Evolutionary conservation across 2,329 filamentous ascomycete species (phyloP).

Genomic region (Ceratocystis variospora): DNA sequence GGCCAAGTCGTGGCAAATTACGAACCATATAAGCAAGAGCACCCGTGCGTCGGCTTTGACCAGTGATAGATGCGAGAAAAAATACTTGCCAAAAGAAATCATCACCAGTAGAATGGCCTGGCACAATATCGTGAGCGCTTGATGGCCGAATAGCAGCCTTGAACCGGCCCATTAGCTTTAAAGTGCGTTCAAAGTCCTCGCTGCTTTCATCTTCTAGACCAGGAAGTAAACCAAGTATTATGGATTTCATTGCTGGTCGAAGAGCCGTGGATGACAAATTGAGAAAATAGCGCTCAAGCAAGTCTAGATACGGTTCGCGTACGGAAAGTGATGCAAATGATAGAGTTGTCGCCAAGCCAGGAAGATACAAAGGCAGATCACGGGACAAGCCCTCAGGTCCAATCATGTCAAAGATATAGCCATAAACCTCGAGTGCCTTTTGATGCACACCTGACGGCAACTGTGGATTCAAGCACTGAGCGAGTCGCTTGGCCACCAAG

Average conservation of each 20-base stretch:
- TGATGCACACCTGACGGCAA: constrained; percentile 94
- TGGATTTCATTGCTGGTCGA: constrained; percentile 76
- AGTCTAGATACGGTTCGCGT: constrained; percentile 67
- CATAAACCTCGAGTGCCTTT: constrained; percentile 89
- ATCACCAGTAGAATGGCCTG: constrained; percentile 48
- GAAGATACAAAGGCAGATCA: constrained; percentile 77
- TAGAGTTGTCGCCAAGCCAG: constrained; percentile 74
- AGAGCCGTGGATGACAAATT: constrained; percentile 55
- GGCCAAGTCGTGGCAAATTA: constrained; percentile 55
- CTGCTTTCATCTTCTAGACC: constrained; percentile 92
- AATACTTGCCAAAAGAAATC: constrained; percentile 98
- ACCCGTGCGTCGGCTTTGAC: constrained; percentile 68
- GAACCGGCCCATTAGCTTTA: constrained; percentile 65
- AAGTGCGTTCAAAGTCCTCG: constrained; percentile 85
- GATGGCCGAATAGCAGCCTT: constrained; percentile 50
- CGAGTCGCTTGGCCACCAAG: constrained; percentile 74
- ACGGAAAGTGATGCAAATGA: constrained; percentile 92
- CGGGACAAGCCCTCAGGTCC: constrained; percentile 64
- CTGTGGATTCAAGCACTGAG: constrained; percentile 87
- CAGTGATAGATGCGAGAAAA: constrained; percentile 85
- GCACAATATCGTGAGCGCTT: constrained; percentile 31
- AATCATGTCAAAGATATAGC: constrained; percentile 74
- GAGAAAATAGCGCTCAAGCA: constrained; percentile 71
- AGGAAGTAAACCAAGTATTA: constrained; percentile 77
- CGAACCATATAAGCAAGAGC: constrained; percentile 76